These are phyloP conservation scores for Crithidia thermophila DNA, from an alignment of 208 protist species.

Conservation along the genomic window DNA sequence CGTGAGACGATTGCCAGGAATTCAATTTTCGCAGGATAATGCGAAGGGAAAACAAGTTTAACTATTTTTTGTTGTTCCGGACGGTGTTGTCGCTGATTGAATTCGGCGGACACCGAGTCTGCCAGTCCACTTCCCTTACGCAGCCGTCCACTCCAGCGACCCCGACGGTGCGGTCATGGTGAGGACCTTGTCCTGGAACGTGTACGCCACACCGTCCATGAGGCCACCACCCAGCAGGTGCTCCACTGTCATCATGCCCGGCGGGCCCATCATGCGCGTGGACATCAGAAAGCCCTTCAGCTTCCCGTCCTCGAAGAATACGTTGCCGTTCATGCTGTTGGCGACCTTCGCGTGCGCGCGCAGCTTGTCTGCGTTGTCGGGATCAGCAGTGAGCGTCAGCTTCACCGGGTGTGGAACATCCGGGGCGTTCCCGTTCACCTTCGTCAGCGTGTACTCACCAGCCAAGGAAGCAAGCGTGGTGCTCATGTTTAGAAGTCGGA, in stretches of 20 bases:
- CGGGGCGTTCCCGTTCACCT: constrained; percentile 34
- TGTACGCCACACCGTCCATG: constrained; percentile 38
- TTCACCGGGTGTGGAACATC: constrained; percentile 1
- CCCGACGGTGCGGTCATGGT: constrained; percentile 33
- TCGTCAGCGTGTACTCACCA: constrained; percentile 30
- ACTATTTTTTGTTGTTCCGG: not conserved
- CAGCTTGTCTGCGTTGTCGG: constrained; percentile 4
- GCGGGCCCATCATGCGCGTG: constrained; percentile 40
- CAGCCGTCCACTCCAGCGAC: constrained; percentile 32
- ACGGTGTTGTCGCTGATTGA: not conserved
- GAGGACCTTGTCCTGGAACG: constrained; percentile 28
- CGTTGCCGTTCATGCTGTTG: constrained; percentile 39
- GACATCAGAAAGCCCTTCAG: constrained; percentile 46
- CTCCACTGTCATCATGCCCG: constrained; percentile 49
- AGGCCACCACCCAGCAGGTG: constrained; percentile 34
- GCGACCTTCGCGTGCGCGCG: constrained; percentile 32
- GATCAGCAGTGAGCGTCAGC: constrained; percentile 14
- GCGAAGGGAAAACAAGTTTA: not conserved
- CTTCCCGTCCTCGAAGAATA: constrained; percentile 30
- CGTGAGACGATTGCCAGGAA: too few species aligned
- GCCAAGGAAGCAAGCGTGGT: constrained; percentile 1
- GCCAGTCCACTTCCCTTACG: not conserved
- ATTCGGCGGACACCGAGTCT: not conserved
- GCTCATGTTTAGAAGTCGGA: not conserved
- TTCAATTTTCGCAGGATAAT: too few species aligned